These are phyloP conservation scores for Micromonas commoda DNA, from an alignment of 139 green algal species.

Conservation along the genomic window DNA sequence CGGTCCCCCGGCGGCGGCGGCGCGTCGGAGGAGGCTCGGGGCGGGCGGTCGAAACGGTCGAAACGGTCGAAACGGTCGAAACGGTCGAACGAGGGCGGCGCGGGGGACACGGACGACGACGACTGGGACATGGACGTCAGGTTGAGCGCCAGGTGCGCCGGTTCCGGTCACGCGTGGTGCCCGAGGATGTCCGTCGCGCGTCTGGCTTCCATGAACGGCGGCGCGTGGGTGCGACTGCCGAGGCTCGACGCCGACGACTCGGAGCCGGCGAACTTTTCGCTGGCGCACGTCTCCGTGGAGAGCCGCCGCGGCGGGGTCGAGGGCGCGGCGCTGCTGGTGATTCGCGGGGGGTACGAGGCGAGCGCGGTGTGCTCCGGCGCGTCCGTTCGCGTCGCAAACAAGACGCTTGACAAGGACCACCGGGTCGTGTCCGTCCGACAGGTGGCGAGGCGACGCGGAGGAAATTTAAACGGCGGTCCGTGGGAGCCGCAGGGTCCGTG, in stretches of 20 bases:
- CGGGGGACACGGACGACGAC: background rate
- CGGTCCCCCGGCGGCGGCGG: too few species aligned
- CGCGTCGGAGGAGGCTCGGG: too few species aligned
- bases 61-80: too few species aligned
- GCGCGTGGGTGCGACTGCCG: background rate
- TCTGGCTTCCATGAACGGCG: background rate
- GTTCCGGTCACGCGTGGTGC: too few species aligned
- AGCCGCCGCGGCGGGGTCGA: too few species aligned
- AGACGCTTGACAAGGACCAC: too few species aligned
- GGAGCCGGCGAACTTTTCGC: too few species aligned
- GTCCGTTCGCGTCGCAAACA: background rate
- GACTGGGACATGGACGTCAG: background rate
- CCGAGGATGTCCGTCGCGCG: background rate
- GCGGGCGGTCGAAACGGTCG: too few species aligned
- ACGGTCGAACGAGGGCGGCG: too few species aligned
- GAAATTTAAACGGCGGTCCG: too few species aligned
- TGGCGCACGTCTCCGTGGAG: too few species aligned
- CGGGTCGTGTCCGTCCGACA: background rate
- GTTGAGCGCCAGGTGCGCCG: background rate
- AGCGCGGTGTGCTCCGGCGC: background rate
- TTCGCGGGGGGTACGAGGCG: background rate
- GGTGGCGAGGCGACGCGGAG: background rate
- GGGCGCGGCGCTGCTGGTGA: background rate
- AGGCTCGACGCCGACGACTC: too few species aligned
- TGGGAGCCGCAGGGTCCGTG: background rate